Conservation (phyloP, 2,329 filamentous ascomycete genomes). For the Tolypocladium nubicola region DNA sequence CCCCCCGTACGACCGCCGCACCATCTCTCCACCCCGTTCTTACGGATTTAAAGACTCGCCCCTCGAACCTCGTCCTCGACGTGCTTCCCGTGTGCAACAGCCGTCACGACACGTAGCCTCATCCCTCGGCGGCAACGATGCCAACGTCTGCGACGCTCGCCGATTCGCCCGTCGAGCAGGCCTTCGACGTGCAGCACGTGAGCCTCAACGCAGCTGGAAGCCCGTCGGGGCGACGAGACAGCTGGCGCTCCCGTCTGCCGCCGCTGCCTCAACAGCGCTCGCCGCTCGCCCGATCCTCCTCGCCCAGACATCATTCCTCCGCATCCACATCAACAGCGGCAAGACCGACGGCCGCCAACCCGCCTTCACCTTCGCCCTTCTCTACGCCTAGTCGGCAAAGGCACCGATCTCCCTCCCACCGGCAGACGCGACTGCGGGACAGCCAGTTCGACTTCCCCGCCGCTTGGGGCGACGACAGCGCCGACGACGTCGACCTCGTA, state of each 20-base stretch:
- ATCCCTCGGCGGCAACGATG: not conserved
- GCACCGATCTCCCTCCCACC: not conserved
- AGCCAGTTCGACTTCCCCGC: not conserved
- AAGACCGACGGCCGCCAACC: not conserved
- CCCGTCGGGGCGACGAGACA: not conserved
- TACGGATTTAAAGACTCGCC: not conserved
- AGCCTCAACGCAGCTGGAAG: not conserved
- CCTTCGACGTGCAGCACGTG: not conserved
- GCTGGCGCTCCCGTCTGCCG: not conserved
- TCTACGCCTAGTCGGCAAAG: not conserved
- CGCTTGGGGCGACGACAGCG: slow-evolving; percentile 6
- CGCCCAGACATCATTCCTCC: not conserved
- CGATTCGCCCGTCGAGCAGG: not conserved
- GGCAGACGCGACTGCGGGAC: not conserved
- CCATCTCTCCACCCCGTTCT: not conserved
- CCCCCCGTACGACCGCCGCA: not conserved
- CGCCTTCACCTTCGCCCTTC: not conserved
- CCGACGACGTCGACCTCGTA: not conserved
- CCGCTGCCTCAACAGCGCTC: not conserved
- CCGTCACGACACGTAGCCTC: not conserved
- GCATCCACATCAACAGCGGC: not conserved
- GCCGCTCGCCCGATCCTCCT: not conserved
- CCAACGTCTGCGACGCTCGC: not conserved
- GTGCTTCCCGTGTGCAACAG: not conserved
- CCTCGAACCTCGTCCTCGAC: not conserved